Base-by-base conservation (phyloP, 1,284 basidiomycete species). In the Ustilago xerochloae region DNA sequence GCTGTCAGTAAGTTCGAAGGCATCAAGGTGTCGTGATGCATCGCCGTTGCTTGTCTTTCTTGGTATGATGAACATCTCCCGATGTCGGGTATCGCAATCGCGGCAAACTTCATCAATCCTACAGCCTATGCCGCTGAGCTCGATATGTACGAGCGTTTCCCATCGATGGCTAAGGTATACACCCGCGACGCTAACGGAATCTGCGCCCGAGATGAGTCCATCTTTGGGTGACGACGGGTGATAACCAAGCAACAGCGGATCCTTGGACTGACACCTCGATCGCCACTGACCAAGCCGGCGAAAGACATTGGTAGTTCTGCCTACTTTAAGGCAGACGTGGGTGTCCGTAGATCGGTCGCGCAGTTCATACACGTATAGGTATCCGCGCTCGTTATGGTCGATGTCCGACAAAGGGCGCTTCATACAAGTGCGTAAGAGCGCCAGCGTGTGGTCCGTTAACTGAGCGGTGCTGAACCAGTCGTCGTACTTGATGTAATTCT, bases 321-420 rank as follows among this genome's bases (percentile, higher is more conserved):
- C 78, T 3, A 80, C 68, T 41, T 80, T 80, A 41, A 80, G 58
- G 38, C 74, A 75, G 0, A 69, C 9, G 28, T 71, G 67, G 3
- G 52, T 54, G 0, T 24, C 10, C 5, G 38, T 67, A 8, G 65
- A 66, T 7, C 49, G 62, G 12, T 67, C 73, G 6, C 58, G 48
- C 7, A 80, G 65, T 52, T 78, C 77, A 49, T 80, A 70, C 35
- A 79, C 66, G 65, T 80, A 80, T 20, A 79, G 28, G 48, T 80
- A 74, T 6, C 78, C 78, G 3, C 29, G 46, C 29, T 78, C 75
- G 6, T 20, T 39, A 0, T 36, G 49, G 32, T 79, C 77, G 0
- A 50, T 45, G 3, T 54, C 59, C 0, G 71, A 52, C 0, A 58
- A 46, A 1, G 54, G 45, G 10, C 45, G 52, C 6, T 49, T 39